Percentiles rank a stretch among this genome's conserved stretches.
Conservation (phyloP, 2,329 filamentous ascomycete species). For the Colletotrichum aenigma region DNA sequence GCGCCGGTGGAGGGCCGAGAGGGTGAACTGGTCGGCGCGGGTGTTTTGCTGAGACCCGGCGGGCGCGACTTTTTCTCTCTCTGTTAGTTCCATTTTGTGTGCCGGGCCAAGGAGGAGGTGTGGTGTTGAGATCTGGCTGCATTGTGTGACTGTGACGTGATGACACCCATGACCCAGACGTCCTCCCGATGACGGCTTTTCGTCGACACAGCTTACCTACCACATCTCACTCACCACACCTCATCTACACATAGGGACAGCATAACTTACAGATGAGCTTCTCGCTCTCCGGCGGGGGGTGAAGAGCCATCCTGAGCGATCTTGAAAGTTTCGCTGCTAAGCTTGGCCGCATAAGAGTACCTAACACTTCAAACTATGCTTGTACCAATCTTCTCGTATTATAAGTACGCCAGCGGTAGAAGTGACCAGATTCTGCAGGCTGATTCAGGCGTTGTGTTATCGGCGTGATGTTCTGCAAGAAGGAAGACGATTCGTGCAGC, state of each 20-base stretch:
- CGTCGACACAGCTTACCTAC: neutral
- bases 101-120: neutral
- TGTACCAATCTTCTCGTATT: neutral
- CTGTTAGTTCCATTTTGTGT: neutral
- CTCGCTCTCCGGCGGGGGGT: constrained; percentile 39
- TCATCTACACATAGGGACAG: neutral
- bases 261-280: constrained; percentile 55
- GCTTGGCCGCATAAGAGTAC: constrained; percentile 3
- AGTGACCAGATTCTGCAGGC: neutral
- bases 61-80: constrained; percentile 60
- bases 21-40: constrained; percentile 79
- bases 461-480: neutral
- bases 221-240: neutral
- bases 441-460: neutral
- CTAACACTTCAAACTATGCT: neutral
- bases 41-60: constrained; percentile 59
- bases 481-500: neutral
- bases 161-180: neutral
- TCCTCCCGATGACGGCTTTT: neutral
- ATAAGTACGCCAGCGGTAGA: neutral
- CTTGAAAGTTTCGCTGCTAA: constrained; percentile 3
- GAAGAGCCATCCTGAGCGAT: constrained; percentile 47
- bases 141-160: neutral
- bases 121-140: neutral
- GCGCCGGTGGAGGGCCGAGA: constrained; percentile 60